A percentile compares a stretch with the other conserved stretches of the same genome.
Conservation (phyloP, 1,284 basidiomycete genomes). For the Trametes sp. region DNA sequence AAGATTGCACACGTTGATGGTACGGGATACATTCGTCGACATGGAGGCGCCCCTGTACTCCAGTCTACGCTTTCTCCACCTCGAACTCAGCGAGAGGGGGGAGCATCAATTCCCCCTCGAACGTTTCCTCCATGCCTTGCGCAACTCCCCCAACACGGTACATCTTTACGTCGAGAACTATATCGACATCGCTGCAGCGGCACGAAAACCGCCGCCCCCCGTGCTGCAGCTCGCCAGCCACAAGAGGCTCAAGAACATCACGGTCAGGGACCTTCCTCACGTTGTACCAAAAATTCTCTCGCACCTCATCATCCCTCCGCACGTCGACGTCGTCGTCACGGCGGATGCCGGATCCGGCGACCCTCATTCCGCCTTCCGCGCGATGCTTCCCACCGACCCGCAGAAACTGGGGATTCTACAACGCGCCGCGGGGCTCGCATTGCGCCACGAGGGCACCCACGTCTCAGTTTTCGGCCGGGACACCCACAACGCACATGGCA, state of each 20-base stretch:
- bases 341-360: neutral
- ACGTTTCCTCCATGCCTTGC: neutral
- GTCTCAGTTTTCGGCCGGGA: too few relatives aligned
- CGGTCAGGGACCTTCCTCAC: neutral
- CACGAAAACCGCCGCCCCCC: neutral
- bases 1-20: neutral
- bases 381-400: neutral
- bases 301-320: neutral
- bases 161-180: neutral
- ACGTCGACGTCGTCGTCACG: neutral
- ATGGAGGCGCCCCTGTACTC: neutral
- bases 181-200: neutral
- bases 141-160: neutral
- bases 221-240: neutral
- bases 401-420: neutral
- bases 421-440: neutral
- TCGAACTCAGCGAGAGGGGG: neutral
- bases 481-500: neutral
- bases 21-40: neutral
- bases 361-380: neutral
- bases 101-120: neutral
- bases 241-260: neutral
- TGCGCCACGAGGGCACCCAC: too few relatives aligned
- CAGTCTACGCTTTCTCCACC: neutral
- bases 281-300: neutral